Base-by-base conservation (phyloP, 805 yeast genomes). In the Candida endomychidarum region DNA sequence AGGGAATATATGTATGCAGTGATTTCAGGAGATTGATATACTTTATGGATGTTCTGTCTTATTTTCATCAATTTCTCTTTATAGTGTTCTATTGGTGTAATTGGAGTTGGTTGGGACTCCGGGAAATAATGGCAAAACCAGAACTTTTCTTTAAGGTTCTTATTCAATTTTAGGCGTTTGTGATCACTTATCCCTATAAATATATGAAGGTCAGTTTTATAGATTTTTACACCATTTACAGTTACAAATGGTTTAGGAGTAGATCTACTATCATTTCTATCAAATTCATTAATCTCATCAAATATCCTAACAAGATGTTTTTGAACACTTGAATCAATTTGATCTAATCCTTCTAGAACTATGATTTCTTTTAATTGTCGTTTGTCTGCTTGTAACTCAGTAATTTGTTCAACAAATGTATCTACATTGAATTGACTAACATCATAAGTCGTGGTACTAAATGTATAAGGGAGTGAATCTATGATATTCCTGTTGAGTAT, bases 1-100 rank as follows among this genome's bases (percentile, higher is more conserved):
- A 69, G 41, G 11, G 72, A 67, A 42, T 64, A 61, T 18, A 65
- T 54, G 40, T 69, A 69, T 30, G 58, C 52, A 21, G 58, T 58
- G 16, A 69, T 56, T 18, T 63, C 69, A 4, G 72, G 67, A 16
- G 62, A 51, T n/a, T 56, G 52, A 38, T 51, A 60, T 2, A 67
- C 61, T 14, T 39, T 38, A 7, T 41, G 32, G 5, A 48, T 6
- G 5, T 14, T 6, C n/a, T 14, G 16, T n/a, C 42, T 15, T 18
- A 29, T 16, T 15, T 20, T 14, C 11, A 39, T 11, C 3, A 39
- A 5, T 15, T 28, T 20, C 14, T 34, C 11, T 27, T 15, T 19
- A 22, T 27, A 29, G 19, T 34, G 21, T 11, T 25, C 19, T 6
- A 18, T 19, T 21, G 22, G 15, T 17, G 35, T n/a, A 12, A 27